Percentiles rank a stretch among this genome's conserved stretches.
Conservation (phyloP, 257 asterid species). For the Nicotiana knightiana region DNA sequence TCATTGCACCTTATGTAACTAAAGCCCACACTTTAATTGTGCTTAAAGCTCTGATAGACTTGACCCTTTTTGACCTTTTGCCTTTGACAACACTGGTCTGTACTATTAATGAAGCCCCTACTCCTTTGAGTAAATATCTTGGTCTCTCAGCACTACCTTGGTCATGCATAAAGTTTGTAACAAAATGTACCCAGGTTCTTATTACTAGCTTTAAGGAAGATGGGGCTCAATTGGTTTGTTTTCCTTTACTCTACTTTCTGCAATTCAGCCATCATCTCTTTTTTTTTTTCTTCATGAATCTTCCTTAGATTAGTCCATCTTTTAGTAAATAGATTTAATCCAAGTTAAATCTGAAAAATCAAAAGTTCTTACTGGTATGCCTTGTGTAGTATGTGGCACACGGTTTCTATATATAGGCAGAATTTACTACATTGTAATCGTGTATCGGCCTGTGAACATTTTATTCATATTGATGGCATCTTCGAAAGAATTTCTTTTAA, state of each 20-base stretch:
- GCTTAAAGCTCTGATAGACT: too few relatives aligned
- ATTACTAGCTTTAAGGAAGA: background rate
- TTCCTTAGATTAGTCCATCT: background rate
- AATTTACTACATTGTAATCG: background rate
- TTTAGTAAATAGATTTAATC: background rate
- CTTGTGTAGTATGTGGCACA: background rate
- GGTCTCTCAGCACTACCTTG: background rate
- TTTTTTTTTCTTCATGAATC: background rate
- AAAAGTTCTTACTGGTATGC: background rate
- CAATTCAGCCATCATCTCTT: background rate
- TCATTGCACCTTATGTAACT: too few relatives aligned
- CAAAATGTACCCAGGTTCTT: background rate
- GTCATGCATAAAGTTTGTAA: background rate
- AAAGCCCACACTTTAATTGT: too few relatives aligned
- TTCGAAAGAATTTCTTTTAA: background rate
- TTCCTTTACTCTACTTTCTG: background rate
- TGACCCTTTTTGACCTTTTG: too few relatives aligned
- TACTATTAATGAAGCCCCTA: conserved; percentile 2
- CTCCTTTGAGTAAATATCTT: background rate
- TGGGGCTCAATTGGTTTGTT: background rate
- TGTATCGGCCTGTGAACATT: background rate
- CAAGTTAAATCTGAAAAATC: background rate
- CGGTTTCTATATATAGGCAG: background rate
- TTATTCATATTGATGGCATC: background rate
- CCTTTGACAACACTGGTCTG: background rate